phyloP scores from a whole-genome alignment of 306 rosid genomes.

The Medicago arabica region DNA sequence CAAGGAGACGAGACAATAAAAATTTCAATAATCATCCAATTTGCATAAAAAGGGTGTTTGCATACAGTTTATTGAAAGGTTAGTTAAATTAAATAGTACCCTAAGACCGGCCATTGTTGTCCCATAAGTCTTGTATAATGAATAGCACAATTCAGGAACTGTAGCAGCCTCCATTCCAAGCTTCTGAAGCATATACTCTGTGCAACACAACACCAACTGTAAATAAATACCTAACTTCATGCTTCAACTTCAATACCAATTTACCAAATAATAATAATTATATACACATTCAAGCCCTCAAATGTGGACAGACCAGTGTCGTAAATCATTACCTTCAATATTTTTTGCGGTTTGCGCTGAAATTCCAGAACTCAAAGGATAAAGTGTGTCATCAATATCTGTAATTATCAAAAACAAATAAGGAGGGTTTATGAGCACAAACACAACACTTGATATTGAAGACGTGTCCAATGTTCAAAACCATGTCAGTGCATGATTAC shows the following conservation, averaged over 20 bases:
- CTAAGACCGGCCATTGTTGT: conserved; percentile 94
- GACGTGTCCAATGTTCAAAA: not conserved
- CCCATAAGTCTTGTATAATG: conserved; percentile 79
- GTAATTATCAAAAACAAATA: conserved; percentile 37
- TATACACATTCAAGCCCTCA: not conserved
- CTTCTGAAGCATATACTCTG: conserved; percentile 77
- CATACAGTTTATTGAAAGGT: conserved; percentile 12
- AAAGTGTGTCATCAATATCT: conserved; percentile 97
- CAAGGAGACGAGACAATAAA: conserved; percentile 25
- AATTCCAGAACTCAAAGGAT: conserved; percentile 76
- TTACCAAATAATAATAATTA: not conserved
- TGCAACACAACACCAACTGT: not conserved
- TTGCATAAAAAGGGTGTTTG: not conserved
- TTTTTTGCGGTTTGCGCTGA: conserved; percentile 61
- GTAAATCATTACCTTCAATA: conserved; percentile 62
- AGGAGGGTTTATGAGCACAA: not conserved
- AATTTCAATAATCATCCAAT: conserved; percentile 2
- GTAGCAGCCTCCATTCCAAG: conserved; percentile 68
- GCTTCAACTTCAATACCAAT: not conserved
- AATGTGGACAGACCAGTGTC: not conserved
- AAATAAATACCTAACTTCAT: not conserved
- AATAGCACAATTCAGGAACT: conserved; percentile 59
- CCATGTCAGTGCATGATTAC: not conserved
- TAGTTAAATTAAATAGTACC: conserved; percentile 48
- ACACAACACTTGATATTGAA: not conserved